Evolutionary conservation across 2,329 filamentous ascomycete genomes (phyloP).

Genomic region (Phoma sp.): DNA sequence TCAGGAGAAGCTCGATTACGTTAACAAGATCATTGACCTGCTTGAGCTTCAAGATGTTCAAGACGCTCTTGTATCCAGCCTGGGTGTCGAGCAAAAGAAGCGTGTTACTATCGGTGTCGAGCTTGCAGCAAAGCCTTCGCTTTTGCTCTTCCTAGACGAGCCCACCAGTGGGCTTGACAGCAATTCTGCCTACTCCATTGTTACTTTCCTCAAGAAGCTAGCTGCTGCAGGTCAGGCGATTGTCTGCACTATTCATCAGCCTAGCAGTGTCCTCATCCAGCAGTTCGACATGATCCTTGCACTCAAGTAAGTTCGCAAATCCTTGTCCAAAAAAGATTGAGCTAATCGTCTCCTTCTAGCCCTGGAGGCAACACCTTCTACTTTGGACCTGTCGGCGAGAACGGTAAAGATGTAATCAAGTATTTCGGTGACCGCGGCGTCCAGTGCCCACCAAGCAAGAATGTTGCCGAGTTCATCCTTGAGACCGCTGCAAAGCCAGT

Average conservation of each 20-base stretch:
- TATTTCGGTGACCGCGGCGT: constrained; percentile 73
- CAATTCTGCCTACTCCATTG: constrained; percentile 71
- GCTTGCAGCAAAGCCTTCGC: constrained; percentile 64
- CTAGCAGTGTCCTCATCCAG: constrained; percentile 71
- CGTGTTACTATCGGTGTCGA: constrained; percentile 77
- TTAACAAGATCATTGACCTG: constrained; percentile 69
- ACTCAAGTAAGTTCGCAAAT: constrained; percentile 54
- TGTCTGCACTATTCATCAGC: constrained; percentile 77
- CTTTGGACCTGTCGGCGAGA: constrained; percentile 74
- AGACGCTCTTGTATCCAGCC: constrained; percentile 68
- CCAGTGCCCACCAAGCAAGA: constrained; percentile 69
- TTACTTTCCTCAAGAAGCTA: constrained; percentile 72
- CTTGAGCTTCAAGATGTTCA: constrained; percentile 70
- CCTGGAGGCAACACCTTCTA: constrained; percentile 75
- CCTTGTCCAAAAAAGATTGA: neutral
- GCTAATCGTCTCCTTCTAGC: neutral
- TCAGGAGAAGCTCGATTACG: constrained; percentile 70
- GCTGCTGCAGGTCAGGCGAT: constrained; percentile 72
- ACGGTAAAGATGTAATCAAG: constrained; percentile 67
- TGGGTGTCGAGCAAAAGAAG: constrained; percentile 75
- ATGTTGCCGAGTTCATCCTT: constrained; percentile 70
- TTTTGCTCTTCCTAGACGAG: constrained; percentile 75
- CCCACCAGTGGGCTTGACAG: constrained; percentile 74
- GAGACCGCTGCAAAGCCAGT: constrained; percentile 67
- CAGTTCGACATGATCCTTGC: constrained; percentile 77